Base-by-base conservation (phyloP, 2,329 filamentous ascomycete genomes). In the Sporothrix pallida region DNA sequence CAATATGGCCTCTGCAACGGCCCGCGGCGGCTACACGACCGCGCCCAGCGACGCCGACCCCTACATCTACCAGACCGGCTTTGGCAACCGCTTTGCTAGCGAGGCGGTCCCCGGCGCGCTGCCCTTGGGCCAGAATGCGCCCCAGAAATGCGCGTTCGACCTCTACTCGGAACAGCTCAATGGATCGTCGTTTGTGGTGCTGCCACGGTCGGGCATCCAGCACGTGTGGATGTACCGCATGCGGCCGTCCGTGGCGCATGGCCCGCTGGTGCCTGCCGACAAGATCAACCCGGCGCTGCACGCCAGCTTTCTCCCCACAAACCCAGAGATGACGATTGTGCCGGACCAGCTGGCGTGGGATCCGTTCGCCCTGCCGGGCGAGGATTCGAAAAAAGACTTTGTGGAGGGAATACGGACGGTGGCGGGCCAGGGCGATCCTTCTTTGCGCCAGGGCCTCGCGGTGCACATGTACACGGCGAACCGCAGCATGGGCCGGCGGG, bases 41-140 rank as follows among this genome's bases (percentile, higher is more conserved):
- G 15, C 23, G 4, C 69, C 75, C 5, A 42, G 15, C 13, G 58
- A 46, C 0, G 75, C 74, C 37, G 75, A 84, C 83, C 79, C 87
- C 80, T 80, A 89, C 70, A 71, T 85, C 80, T 90, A 90, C 77
- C 86, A 88, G 84, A 79, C 83, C 23, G 88, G 87, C 23, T 89
- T 89, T 76, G 84, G 85, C 52, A 90, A 89, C 78, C 78, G 81
- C 10, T 85, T 85, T 74, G 81, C 82, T 70, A 84, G 84, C 31
- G 84, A 86, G 75, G 83, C 83, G n/a, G 80, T 86, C 1, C 82
- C 84, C 13, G 83, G 82, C 46, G 83, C 82, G 31, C 81, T 86
- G 26, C 85, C 85, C 4, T 46, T 46, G 9, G 84, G 83, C 50
- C 82, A 84, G 72, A 86, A 86, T 75, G 78, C 80, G 15, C 86